phyloP scores from a whole-genome alignment of 345 rosid species.

The Mangifera indica region DNA sequence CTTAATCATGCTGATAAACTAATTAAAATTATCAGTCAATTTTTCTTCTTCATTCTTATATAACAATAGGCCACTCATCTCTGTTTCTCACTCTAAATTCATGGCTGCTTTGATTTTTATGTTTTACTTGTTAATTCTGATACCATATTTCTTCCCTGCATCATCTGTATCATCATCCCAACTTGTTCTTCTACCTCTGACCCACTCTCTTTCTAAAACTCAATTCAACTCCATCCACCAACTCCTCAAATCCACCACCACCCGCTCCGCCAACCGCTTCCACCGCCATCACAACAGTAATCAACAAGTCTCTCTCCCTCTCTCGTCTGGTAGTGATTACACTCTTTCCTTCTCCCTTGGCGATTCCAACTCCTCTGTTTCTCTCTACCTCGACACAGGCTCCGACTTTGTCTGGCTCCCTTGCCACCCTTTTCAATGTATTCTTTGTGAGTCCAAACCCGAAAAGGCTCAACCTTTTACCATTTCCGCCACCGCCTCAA shows the following conservation, averaged over 20 bases:
- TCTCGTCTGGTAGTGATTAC: slow-evolving; percentile 87
- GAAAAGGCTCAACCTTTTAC: slow-evolving; percentile 32
- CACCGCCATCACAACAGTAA: slow-evolving; percentile 41
- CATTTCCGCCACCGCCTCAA: slow-evolving; percentile 48
- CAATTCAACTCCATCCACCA: slow-evolving; percentile 59
- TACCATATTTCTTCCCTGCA: slow-evolving; percentile 21
- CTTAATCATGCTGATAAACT: too few species aligned
- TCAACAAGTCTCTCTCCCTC: slow-evolving; percentile 73
- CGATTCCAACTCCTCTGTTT: slow-evolving; percentile 42
- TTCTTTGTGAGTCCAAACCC: slow-evolving; percentile 77
- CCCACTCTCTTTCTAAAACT: slow-evolving; percentile 64
- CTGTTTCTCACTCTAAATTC: not conserved
- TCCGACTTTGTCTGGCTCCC: slow-evolving; percentile 98
- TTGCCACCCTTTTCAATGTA: slow-evolving; percentile 80
- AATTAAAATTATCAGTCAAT: too few species aligned
- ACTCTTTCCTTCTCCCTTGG: slow-evolving; percentile 66
- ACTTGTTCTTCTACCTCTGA: slow-evolving; percentile 47
- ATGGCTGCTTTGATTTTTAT: slow-evolving; percentile 38
- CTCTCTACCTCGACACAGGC: slow-evolving; percentile 92
- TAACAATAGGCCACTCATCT: not conserved
- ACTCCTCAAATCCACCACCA: slow-evolving; percentile 74
- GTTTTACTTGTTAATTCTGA: slow-evolving; percentile 33
- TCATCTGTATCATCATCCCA: slow-evolving; percentile 31
- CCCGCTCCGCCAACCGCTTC: slow-evolving; percentile 75
- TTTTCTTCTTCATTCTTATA: not conserved